phyloP scores from a whole-genome alignment of 306 rosid genomes.

The Medicago truncatula region MtrunA17r5.0-ANR NC_053049.1:14068501-14069000 shows the following conservation, averaged over 20 bases:
- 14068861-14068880: too few relatives aligned
- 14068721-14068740: background rate
- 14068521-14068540: conserved; percentile 20
- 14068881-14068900: conserved; percentile 9
- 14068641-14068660: conserved; percentile 1
- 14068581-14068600: background rate
- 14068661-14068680: conserved; percentile 4
- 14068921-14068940: background rate
- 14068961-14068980: too few relatives aligned
- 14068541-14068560: conserved; percentile 14
- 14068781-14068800: background rate
- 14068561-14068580: background rate
- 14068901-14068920: background rate
- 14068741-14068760: background rate
- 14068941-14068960: too few relatives aligned
- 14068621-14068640: background rate
- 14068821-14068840: background rate
- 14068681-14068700: background rate
- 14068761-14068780: background rate
- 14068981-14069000: too few relatives aligned
- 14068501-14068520: conserved; percentile 29
- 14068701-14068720: background rate
- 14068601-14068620: conserved; percentile 8
- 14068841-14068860: too few relatives aligned
- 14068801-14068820: background rate